Conservation (phyloP, 2,329 filamentous ascomycete species). For the Fusarium multiceps region DNA sequence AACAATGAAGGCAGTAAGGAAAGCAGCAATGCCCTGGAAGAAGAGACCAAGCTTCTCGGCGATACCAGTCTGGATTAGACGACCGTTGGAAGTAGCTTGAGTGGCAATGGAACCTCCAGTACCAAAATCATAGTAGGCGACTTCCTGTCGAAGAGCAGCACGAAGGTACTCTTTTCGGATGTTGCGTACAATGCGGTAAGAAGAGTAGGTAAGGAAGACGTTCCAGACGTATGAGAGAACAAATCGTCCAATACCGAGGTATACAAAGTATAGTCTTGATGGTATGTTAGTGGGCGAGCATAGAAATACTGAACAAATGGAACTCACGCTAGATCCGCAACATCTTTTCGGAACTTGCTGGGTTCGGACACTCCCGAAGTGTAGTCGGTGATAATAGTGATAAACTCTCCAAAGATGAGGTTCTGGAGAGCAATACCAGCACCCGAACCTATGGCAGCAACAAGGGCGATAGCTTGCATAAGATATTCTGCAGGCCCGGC, state of each 20-base stretch:
- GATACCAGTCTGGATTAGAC: slow-evolving; percentile 56
- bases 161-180: slow-evolving; percentile 62
- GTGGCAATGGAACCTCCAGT: slow-evolving; percentile 57
- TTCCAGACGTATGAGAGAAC: slow-evolving; percentile 60
- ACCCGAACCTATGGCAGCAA: slow-evolving; percentile 53
- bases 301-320: slow-evolving; percentile 22
- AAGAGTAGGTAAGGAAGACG: slow-evolving; percentile 59
- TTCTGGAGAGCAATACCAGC: slow-evolving; percentile 53
- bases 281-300: slow-evolving; percentile 38
- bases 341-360: slow-evolving; percentile 47
- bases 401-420: slow-evolving; percentile 54
- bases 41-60: slow-evolving; percentile 55
- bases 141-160: slow-evolving; percentile 61
- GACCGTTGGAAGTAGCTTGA: slow-evolving; percentile 54
- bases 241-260: slow-evolving; percentile 67
- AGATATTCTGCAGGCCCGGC: slow-evolving; percentile 45
- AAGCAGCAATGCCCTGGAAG: slow-evolving; percentile 53
- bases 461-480: slow-evolving; percentile 45
- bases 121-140: slow-evolving; percentile 61
- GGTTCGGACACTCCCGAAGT: slow-evolving; percentile 42
- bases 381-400: slow-evolving; percentile 52
- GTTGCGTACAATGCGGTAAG: slow-evolving; percentile 62
- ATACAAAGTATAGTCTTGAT: slow-evolving; percentile 65
- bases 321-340: slow-evolving; percentile 52
- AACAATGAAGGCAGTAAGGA: slow-evolving; percentile 54